Percentiles rank a stretch among this genome's conserved stretches.
phyloP scores from a whole-genome alignment of 352 stramenopile species.

The Globisporangium carolinianum region DNA sequence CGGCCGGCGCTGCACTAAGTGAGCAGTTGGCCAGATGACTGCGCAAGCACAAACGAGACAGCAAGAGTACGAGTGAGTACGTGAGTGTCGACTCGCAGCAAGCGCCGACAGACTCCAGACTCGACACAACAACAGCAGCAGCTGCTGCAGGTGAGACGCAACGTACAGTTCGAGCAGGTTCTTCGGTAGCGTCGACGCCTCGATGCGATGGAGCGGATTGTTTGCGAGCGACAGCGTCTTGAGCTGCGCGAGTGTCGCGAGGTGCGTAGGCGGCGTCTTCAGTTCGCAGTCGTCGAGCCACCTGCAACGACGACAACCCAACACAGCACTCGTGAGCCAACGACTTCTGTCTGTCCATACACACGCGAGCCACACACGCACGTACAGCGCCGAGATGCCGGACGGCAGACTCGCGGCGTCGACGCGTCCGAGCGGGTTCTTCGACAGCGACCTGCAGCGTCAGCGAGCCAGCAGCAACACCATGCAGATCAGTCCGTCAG shows the following conservation, averaged over 20 bases:
- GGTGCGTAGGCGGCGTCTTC: background rate
- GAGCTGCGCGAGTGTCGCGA: slow-evolving; percentile 6
- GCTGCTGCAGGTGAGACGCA: too few relatives aligned
- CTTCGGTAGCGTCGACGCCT: slow-evolving; percentile 1
- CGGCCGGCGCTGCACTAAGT: background rate
- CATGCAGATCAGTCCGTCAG: too few relatives aligned
- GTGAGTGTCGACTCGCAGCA: background rate
- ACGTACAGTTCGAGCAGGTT: slow-evolving; percentile 10
- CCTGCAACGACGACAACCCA: background rate
- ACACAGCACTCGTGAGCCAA: background rate
- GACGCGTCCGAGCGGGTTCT: slow-evolving; percentile 1
- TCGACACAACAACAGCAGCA: background rate
- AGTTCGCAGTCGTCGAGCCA: slow-evolving; percentile 9
- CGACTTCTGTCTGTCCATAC: too few relatives aligned
- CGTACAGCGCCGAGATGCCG: slow-evolving; percentile 8
- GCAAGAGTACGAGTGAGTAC: background rate
- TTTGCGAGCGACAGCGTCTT: slow-evolving; percentile 8
- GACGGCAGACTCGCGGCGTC: slow-evolving; percentile 6
- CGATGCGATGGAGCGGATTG: slow-evolving; percentile 1
- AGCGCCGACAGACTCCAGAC: too few relatives aligned
- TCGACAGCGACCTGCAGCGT: slow-evolving; percentile 7
- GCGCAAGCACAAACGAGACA: too few relatives aligned
- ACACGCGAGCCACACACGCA: too few relatives aligned
- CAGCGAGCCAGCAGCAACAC: too few relatives aligned
- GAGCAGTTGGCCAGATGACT: slow-evolving; percentile 13